Evolutionary conservation across 2,329 filamentous ascomycete genomes (phyloP), one percentile per base, ranked within the genome.

Genomic region (Cryphonectria nitschkei): DNA sequence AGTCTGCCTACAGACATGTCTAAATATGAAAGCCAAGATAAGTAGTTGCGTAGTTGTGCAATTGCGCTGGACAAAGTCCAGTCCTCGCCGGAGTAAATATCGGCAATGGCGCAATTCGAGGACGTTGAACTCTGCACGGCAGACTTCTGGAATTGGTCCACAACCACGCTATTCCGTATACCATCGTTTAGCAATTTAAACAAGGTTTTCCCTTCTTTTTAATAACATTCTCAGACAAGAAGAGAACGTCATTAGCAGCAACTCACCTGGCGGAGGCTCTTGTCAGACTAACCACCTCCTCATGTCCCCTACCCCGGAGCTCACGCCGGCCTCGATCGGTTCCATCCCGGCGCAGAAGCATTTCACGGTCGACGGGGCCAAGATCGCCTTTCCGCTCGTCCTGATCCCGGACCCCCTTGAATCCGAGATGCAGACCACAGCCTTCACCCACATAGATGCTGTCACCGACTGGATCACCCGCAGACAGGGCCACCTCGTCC

Each of bases 341-440:
- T 68, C 67, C 29, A 62, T 71, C n/a, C 26, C 65, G 16, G 14
- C 56, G n/a, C 71, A 73, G 63, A 74, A 67, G 34, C 62, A 68
- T 11, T 67, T 72, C 41, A 43, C 50, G 0, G 67, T 71, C 29
- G 69, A 68, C 39, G 66, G 66, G 16, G 34, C 4, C 34, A 43
- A 46, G 19, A 62, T 69, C 62, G 37, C 68, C 9, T 71, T 72
- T 56, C 71, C 71, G 7, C 65, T 72, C 16, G 69, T 72, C 9
- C 56, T 71, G 43, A 71, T 46, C 1, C 71, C 70, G 11, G 70
- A 65, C 2, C 71, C 74, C 5, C 68, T 74, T 1, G 75, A 76
- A 68, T 73, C 74, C n/a, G 72, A 75, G 34, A 61, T 32, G 2
- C 56, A 46, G 7, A 46, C 65, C 11, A 46, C 62, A 8, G 52